Evolutionary conservation across 78 protist species (phyloP).

Genomic region (Chrysochromulina parva): DNA sequence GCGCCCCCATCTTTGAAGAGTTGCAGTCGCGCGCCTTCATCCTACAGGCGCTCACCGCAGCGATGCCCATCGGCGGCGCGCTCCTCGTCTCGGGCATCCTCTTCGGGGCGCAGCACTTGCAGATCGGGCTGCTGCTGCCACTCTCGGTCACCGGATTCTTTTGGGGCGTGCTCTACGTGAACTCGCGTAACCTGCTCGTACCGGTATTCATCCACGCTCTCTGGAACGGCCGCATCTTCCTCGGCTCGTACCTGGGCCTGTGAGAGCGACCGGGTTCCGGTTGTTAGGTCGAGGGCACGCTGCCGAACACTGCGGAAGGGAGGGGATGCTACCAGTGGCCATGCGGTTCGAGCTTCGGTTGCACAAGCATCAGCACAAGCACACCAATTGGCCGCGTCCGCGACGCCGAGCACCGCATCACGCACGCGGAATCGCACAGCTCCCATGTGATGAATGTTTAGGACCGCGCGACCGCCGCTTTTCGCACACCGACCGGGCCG

Average conservation of each 20-base stretch:
- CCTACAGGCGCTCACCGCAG: neutral
- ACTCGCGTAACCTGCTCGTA: neutral
- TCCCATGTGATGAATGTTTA: no score
- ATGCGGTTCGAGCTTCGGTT: no score
- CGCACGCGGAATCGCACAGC: no score
- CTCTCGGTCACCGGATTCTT: neutral
- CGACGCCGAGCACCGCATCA: no score
- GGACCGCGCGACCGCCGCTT: no score
- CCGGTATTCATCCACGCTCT: neutral
- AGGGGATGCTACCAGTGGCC: no score
- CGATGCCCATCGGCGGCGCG: neutral
- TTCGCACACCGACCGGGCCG: no score
- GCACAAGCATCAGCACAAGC: no score
- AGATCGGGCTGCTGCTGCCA: neutral
- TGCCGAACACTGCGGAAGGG: no score
- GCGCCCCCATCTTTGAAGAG: slow-evolving; percentile 13
- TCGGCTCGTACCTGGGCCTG: neutral
- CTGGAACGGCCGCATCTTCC: slow-evolving; percentile 8
- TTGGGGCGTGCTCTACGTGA: slow-evolving; percentile 8
- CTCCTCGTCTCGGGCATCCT: neutral
- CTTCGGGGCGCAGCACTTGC: slow-evolving; percentile 18
- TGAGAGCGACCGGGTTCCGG: neutral
- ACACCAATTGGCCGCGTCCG: no score
- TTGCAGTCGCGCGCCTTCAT: slow-evolving; percentile 3
- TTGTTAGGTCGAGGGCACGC: no score